A percentile compares a stretch with the other conserved stretches of the same genome.
Conservation (phyloP, 2,329 filamentous ascomycete genomes). For the Cordyceps farinosa region DNA sequence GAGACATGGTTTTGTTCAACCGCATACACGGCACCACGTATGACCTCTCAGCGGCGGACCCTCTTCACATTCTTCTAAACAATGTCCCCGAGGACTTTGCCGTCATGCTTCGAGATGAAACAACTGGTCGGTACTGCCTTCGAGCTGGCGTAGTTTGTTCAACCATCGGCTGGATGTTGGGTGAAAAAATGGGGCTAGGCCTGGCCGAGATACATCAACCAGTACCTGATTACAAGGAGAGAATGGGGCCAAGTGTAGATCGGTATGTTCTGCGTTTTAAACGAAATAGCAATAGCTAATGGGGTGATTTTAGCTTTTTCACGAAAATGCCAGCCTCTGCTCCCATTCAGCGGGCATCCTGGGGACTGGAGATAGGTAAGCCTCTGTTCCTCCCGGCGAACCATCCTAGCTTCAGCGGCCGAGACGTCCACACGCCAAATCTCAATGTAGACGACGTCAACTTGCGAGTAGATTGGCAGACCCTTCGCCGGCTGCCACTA, state of each 20-base stretch:
- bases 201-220: slow-evolving; percentile 68
- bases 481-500: slow-evolving; percentile 71
- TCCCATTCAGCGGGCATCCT: too few relatives aligned
- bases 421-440: too few relatives aligned
- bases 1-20: slow-evolving; percentile 52
- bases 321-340: too few relatives aligned
- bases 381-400: too few relatives aligned
- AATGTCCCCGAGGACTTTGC: too few relatives aligned
- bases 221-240: slow-evolving; percentile 81
- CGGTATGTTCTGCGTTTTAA: slow-evolving; percentile 43
- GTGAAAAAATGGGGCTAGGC: slow-evolving; percentile 66
- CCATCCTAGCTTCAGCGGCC: too few relatives aligned
- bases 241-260: slow-evolving; percentile 86
- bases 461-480: slow-evolving; percentile 85
- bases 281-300: too few relatives aligned
- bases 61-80: too few relatives aligned
- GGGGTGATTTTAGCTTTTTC: too few relatives aligned
- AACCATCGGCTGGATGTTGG: slow-evolving; percentile 74
- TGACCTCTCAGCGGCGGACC: too few relatives aligned
- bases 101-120: slow-evolving; percentile 44
- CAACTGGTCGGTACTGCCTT: slow-evolving; percentile 69
- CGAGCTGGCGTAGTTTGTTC: slow-evolving; percentile 76
- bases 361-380: too few relatives aligned
- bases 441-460: slow-evolving; percentile 58
- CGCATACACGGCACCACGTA: too few relatives aligned